Evolutionary conservation across 352 stramenopile genomes (phyloP).

Genomic region (Pythium phragmiticola): DNA sequence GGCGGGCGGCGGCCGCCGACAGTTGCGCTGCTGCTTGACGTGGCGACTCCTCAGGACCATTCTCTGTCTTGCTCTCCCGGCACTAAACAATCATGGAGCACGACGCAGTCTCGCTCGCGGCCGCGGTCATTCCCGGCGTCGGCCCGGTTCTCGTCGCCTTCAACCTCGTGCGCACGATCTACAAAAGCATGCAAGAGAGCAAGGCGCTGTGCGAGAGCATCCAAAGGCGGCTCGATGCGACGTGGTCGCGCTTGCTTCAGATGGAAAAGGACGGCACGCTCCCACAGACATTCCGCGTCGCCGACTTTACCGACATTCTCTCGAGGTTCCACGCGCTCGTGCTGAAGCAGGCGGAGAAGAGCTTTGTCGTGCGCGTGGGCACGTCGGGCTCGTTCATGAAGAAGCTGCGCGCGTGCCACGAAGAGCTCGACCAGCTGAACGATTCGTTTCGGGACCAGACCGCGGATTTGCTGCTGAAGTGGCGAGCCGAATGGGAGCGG

Average conservation of each 20-base stretch:
- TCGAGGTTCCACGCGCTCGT: conserved; percentile 24
- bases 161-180: conserved; percentile 15
- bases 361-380: conserved; percentile 19
- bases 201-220: conserved; percentile 20
- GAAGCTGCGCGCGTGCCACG: conserved; percentile 19
- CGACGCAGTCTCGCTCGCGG: conserved; percentile 11
- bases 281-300: conserved; percentile 13
- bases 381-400: conserved; percentile 18
- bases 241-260: conserved; percentile 12
- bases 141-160: conserved; percentile 16
- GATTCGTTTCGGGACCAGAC: conserved; percentile 17
- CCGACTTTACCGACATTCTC: conserved; percentile 26
- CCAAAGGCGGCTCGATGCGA: conserved; percentile 16
- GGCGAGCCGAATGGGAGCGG: conserved; percentile 17
- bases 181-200: conserved; percentile 18
- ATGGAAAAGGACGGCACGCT: conserved; percentile 17
- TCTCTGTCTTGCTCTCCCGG: neutral
- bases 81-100: conserved; percentile 12
- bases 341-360: conserved; percentile 24
- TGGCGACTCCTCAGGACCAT: neutral
- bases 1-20: no score
- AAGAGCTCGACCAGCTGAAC: conserved; percentile 23
- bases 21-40: neutral
- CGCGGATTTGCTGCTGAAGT: conserved; percentile 8
- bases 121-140: conserved; percentile 19